Evolutionary conservation across 306 rosid species (phyloP).

Genomic region (Trifolium fragiferum): DNA sequence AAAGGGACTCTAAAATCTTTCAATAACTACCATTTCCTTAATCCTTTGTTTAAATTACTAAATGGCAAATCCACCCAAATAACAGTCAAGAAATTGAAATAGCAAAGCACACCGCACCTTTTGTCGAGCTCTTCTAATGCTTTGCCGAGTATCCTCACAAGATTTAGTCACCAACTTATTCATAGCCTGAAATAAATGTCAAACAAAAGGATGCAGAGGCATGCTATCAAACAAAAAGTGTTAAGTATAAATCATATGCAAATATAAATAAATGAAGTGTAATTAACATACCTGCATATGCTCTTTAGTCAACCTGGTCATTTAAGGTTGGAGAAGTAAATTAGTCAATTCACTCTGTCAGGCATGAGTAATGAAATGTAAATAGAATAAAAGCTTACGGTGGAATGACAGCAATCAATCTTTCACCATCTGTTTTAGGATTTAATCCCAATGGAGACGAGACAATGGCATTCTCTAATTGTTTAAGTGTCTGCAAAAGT

Average conservation of each 20-base stretch:
- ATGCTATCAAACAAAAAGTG: background rate
- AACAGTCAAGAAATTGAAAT: constrained; percentile 3
- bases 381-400: constrained; percentile 63
- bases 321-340: constrained; percentile 33
- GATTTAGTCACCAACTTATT: constrained; percentile 80
- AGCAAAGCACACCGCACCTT: constrained; percentile 59
- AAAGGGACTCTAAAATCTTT: constrained; percentile 14
- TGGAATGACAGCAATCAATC: constrained; percentile 92
- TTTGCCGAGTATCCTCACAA: constrained; percentile 85
- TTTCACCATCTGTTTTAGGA: constrained; percentile 84
- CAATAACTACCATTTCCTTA: constrained; percentile 8
- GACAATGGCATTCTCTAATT: constrained; percentile 82
- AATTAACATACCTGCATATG: constrained; percentile 72
- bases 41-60: background rate
- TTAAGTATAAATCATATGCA: constrained; percentile 15
- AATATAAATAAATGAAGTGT: constrained; percentile 14
- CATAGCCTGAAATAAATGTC: constrained; percentile 63
- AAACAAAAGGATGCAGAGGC: constrained; percentile 31
- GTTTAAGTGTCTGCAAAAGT: constrained; percentile 67
- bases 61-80: constrained; percentile 1
- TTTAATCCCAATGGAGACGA: constrained; percentile 86
- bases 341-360: constrained; percentile 39
- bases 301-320: constrained; percentile 89
- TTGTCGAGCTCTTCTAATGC: constrained; percentile 90
- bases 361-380: constrained; percentile 20